Evolutionary conservation across 352 stramenopile species (phyloP).

Genomic region (Phytophthora capsici): DNA sequence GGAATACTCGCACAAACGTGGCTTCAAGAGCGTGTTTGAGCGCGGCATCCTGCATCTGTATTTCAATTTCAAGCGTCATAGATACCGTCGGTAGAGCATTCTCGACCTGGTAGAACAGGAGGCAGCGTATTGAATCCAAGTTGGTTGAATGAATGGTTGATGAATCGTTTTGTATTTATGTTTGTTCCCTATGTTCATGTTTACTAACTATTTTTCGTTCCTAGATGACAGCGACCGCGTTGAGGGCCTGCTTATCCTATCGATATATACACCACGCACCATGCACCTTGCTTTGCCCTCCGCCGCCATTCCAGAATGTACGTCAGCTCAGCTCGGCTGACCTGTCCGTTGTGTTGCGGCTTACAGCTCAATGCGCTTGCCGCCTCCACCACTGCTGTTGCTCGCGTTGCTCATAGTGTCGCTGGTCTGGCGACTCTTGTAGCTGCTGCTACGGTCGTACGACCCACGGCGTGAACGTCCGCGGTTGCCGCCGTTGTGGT

Average conservation of each 20-base stretch:
- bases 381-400: constrained; percentile 52
- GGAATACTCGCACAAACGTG: constrained; percentile 97
- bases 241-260: constrained; percentile 19
- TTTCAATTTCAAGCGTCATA: constrained; percentile 99
- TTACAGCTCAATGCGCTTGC: constrained; percentile 82
- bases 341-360: constrained; percentile 28
- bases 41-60: constrained; percentile 98
- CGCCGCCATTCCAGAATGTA: constrained; percentile 23
- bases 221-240: constrained; percentile 23
- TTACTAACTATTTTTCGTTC: constrained; percentile 39
- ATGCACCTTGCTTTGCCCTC: constrained; percentile 35
- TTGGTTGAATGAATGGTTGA: constrained; percentile 4
- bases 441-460: constrained; percentile 59
- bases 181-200: constrained; percentile 33
- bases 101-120: neutral
- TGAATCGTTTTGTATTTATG: constrained; percentile 33
- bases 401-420: constrained; percentile 65
- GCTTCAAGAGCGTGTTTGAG: constrained; percentile 99
- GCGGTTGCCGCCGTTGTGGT: constrained; percentile 45
- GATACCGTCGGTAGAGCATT: constrained; percentile 92
- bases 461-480: constrained; percentile 65
- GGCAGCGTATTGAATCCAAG: neutral
- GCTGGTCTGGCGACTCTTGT: constrained; percentile 44
- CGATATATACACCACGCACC: constrained; percentile 38
- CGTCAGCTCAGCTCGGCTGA: constrained; percentile 33